Percentiles rank a stretch among this genome's conserved stretches.
Evolutionary conservation across 2,329 filamentous ascomycete genomes (phyloP).

Genomic region (Cordyceps cateniannulata): DNA sequence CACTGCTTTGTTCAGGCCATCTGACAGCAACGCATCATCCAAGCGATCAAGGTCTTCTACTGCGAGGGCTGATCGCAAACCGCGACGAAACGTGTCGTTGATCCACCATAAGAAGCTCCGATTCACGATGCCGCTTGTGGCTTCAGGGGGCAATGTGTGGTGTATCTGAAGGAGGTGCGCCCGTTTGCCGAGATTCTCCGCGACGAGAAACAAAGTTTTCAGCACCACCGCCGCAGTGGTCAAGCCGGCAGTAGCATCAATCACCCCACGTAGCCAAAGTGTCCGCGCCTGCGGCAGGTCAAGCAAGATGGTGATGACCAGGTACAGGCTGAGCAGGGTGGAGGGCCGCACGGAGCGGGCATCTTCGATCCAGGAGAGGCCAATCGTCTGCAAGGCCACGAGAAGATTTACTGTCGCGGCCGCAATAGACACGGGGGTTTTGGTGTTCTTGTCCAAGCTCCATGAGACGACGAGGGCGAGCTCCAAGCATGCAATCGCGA

Average conservation of each 20-base stretch:
- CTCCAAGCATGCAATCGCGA: background rate
- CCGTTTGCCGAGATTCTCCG: slow-evolving; percentile 25
- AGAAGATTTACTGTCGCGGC: slow-evolving; percentile 16
- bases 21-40: slow-evolving; percentile 14
- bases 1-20: slow-evolving; percentile 5
- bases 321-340: slow-evolving; percentile 22
- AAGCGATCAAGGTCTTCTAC: slow-evolving; percentile 14
- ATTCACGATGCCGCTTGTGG: slow-evolving; percentile 27
- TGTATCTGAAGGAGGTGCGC: slow-evolving; percentile 16
- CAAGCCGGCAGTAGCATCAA: slow-evolving; percentile 17
- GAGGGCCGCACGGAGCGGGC: slow-evolving; percentile 25
- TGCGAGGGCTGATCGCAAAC: slow-evolving; percentile 15
- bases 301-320: slow-evolving; percentile 24
- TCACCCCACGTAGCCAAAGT: slow-evolving; percentile 22
- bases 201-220: slow-evolving; percentile 23
- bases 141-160: slow-evolving; percentile 22
- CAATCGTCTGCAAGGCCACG: slow-evolving; percentile 19
- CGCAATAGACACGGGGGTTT: background rate
- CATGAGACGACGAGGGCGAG: background rate
- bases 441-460: background rate
- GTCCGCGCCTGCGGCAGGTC: slow-evolving; percentile 25
- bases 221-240: slow-evolving; percentile 19
- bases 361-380: slow-evolving; percentile 27
- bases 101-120: slow-evolving; percentile 29
- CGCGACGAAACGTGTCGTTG: slow-evolving; percentile 22